phyloP scores from a whole-genome alignment of 306 rosid genomes.

The Quercus aquifolioides region DNA sequence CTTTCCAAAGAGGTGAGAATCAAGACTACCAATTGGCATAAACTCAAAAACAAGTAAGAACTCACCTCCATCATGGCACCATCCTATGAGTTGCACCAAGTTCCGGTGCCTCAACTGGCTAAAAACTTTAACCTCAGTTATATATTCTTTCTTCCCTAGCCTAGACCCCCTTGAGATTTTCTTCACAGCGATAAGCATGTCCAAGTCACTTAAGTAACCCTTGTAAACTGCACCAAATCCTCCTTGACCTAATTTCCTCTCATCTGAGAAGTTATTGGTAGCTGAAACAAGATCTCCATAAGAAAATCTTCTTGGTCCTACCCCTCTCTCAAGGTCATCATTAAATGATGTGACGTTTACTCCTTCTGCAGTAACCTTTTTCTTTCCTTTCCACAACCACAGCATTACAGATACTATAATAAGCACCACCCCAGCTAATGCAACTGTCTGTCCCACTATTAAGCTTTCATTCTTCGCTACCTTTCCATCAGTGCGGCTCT shows the following conservation, averaged over 20 bases:
- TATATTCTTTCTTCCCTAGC: constrained; percentile 3
- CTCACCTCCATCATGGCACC: constrained; percentile 6
- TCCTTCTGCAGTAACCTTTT: not conserved
- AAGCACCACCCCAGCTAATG: not conserved
- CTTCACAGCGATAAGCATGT: not conserved
- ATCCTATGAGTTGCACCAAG: constrained; percentile 9
- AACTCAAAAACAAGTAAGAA: constrained; percentile 6
- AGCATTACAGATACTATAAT: not conserved
- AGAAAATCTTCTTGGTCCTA: constrained; percentile 8
- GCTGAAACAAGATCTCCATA: not conserved
- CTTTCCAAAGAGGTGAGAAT: not conserved
- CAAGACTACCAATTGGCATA: constrained; percentile 3
- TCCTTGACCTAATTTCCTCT: not conserved
- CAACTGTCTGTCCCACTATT: not conserved
- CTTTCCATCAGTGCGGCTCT: too few relatives aligned
- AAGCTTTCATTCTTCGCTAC: not conserved
- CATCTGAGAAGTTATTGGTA: not conserved
- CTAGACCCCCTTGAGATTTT: not conserved
- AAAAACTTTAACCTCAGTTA: not conserved
- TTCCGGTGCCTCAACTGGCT: not conserved
- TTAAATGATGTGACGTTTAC: not conserved
- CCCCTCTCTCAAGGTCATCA: constrained; percentile 1
- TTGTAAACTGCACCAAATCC: not conserved
- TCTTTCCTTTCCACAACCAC: not conserved
- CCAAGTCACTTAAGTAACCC: not conserved